phyloP scores from a whole-genome alignment of 768 basidiomycete species.

The Obba rivulosa region DNA sequence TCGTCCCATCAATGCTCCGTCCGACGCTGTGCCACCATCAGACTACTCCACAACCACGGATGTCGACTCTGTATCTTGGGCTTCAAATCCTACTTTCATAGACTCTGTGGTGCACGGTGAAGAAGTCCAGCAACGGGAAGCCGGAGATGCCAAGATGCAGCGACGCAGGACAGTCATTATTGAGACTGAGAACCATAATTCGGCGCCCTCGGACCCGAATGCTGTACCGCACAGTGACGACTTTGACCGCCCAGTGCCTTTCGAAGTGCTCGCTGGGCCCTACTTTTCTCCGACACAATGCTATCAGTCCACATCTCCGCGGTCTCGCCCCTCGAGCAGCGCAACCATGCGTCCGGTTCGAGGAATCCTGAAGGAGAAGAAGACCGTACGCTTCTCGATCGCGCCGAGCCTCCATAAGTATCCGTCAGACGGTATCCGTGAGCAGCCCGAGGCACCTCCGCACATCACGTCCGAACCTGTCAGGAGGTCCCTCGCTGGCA shows the following conservation, averaged over 20 bases:
- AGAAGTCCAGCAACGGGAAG: not conserved
- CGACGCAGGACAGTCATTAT: slow-evolving; percentile 26
- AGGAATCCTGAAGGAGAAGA: slow-evolving; percentile 35
- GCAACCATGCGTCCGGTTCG: slow-evolving; percentile 25
- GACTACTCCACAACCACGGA: not conserved
- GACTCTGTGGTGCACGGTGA: slow-evolving; percentile 1
- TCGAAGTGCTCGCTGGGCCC: slow-evolving; percentile 9
- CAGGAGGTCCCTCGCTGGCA: not conserved
- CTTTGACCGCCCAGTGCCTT: slow-evolving; percentile 14
- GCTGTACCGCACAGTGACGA: slow-evolving; percentile 1
- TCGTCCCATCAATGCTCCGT: not conserved
- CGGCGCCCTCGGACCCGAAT: not conserved
- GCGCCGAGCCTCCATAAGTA: slow-evolving; percentile 17
- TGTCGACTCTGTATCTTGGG: slow-evolving; percentile 11
- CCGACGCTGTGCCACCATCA: not conserved
- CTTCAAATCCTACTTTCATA: slow-evolving; percentile 8
- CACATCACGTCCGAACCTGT: not conserved
- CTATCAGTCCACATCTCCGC: slow-evolving; percentile 15
- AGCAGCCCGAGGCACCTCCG: not conserved
- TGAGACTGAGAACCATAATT: slow-evolving; percentile 14
- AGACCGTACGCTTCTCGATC: slow-evolving; percentile 33
- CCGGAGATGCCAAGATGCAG: slow-evolving; percentile 6
- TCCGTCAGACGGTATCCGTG: slow-evolving; percentile 1
- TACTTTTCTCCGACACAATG: slow-evolving; percentile 17
- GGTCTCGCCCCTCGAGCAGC: slow-evolving; percentile 18